These are phyloP conservation scores for Tritrichomonas musculus DNA, from an alignment of 208 protist genomes.

Conservation along the genomic window DNA sequence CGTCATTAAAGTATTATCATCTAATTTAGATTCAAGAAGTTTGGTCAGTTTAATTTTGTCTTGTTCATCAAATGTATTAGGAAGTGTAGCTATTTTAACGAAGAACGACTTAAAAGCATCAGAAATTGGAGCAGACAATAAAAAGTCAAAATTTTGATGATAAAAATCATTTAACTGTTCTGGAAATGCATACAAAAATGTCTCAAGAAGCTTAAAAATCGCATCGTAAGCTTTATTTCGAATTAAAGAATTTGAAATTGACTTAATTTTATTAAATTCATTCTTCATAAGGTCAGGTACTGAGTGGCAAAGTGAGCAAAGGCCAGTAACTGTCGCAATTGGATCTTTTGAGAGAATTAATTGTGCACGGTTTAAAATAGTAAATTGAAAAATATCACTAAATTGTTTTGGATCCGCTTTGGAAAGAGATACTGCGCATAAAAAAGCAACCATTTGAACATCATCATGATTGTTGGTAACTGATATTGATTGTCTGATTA, in stretches of 20 bases:
- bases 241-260: no score
- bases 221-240: background rate
- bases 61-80: background rate
- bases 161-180: background rate
- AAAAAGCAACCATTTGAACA: background rate
- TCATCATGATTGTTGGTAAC: background rate
- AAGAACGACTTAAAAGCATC: background rate
- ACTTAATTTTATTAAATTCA: background rate
- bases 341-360: background rate
- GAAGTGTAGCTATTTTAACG: background rate
- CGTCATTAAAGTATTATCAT: background rate
- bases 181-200: background rate
- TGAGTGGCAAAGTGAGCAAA: background rate
- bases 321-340: background rate
- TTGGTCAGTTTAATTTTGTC: background rate
- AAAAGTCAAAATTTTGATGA: background rate
- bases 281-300: background rate
- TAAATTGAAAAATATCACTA: background rate
- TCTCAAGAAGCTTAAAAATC: no score
- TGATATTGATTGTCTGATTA: background rate
- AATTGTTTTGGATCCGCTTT: slow-evolving; percentile 15
- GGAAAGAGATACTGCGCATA: background rate
- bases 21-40: background rate
- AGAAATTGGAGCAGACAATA: background rate
- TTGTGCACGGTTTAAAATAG: background rate